A percentile compares a stretch with the other conserved stretches of the same genome.
These are phyloP conservation scores for Nakaseomyces sp. DNA, from an alignment of 1,139 yeast species.

Conservation along the genomic window DNA sequence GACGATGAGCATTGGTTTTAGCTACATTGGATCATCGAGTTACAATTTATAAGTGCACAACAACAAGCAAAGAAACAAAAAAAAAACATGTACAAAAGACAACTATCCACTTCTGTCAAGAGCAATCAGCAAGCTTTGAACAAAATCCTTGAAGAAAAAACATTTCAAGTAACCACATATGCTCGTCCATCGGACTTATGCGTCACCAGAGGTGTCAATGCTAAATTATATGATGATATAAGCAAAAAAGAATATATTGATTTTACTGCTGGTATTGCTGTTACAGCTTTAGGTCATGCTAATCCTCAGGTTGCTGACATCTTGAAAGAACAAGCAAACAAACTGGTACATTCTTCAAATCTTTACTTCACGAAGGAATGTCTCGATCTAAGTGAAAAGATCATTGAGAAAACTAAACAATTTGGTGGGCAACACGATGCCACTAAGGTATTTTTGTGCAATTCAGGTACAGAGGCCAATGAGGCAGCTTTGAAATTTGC, in stretches of 20 bases:
- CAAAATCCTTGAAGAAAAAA: constrained; percentile 11
- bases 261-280: constrained; percentile 94
- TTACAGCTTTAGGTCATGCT: constrained; percentile 86
- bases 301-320: constrained; percentile 65
- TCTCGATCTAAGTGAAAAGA: constrained; percentile 62
- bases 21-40: too few species aligned
- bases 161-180: constrained; percentile 30
- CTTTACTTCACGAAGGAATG: constrained; percentile 80
- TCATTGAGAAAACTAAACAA: constrained; percentile 58
- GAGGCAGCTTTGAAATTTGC: constrained; percentile 97
- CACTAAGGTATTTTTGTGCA: constrained; percentile 75
- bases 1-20: too few species aligned
- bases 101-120: constrained; percentile 12
- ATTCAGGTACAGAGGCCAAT: constrained; percentile 95
- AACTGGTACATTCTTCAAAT: constrained; percentile 77
- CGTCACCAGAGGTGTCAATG: constrained; percentile 29
- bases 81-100: constrained; percentile 18
- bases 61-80: too few species aligned
- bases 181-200: constrained; percentile 30
- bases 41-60: too few species aligned
- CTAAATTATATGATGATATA: constrained; percentile 41
- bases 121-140: constrained; percentile 5
- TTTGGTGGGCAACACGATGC: constrained; percentile 78
- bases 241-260: constrained; percentile 75
- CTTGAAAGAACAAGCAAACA: constrained; percentile 59